Evolutionary conservation across 2,329 filamentous ascomycete genomes (phyloP), one percentile per base, ranked within the genome.

Genomic region (Alternaria viburni): DNA sequence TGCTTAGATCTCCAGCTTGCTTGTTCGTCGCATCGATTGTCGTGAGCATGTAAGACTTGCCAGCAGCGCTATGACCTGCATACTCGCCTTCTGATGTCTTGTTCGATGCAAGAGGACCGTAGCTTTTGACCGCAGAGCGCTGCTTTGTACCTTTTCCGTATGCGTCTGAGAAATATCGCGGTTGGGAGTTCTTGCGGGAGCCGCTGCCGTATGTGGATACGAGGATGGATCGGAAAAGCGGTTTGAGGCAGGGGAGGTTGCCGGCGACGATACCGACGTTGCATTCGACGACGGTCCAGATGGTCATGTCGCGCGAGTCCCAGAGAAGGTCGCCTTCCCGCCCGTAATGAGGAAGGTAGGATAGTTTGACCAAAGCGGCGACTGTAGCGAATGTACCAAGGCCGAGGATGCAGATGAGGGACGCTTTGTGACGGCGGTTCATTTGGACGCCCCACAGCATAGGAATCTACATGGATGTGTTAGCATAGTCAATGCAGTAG

Each of bases 251-350:
- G 1, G 83, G 81, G 0, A 84, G 73, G 10, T 80, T 82, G 6
- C 81, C 81, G 0, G 82, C 82, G 3, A 83, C 69, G 62, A 84
- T 82, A 13, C 81, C 82, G 15, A 83, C 69, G 65, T 81, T 81
- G 43, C 81, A 78, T 67, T 85, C 83, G 30, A 82, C 68, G 54
- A 82, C 78, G 52, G 80, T 81, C 83, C 83, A 84, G 52, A 84
- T 79, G 43, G 83, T 85, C 1, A 87, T 78, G 68, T 84, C 79
- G 26, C 81, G 78, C 3, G 77, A 80, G 70, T 83, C 83, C 65
- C 73, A 76, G 54, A 82, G 73, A 65, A 73, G 76, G 57, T 79
- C 77, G 55, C 78, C 82, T 0, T 70, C 73, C 9, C 71, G 74
- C 45, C 83, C 82, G 19, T 75, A 76, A 15, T 78, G 72, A 8